Percentiles rank a stretch among this genome's conserved stretches.
Conservation (phyloP, 768 basidiomycete genomes). For the Infundibulicybe gibba region DNA sequence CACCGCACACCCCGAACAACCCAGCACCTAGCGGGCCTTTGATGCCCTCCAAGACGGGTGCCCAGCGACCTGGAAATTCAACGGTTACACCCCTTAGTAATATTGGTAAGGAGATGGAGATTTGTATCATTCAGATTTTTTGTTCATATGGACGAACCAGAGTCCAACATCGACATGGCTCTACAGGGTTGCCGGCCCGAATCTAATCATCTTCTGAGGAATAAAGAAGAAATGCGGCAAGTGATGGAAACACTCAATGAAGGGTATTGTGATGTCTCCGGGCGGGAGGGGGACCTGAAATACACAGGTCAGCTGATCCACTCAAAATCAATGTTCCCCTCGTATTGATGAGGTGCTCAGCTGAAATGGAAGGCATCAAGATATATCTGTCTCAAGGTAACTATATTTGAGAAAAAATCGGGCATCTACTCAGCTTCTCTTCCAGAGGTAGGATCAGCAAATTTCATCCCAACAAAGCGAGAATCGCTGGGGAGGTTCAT, state of each 20-base stretch:
- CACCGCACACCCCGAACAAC: no score
- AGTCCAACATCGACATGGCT: conserved; percentile 67
- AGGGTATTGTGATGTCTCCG: conserved; percentile 80
- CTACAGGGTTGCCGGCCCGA: conserved; percentile 72
- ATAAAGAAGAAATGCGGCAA: conserved; percentile 63
- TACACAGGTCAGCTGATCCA: conserved; percentile 45
- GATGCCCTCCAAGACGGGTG: no score
- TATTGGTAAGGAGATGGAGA: conserved; percentile 30
- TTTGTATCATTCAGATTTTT: neutral
- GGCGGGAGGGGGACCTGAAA: conserved; percentile 55
- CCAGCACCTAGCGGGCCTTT: no score
- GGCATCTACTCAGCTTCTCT: conserved; percentile 1
- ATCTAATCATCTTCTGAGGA: conserved; percentile 54
- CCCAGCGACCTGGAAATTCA: conserved; percentile 4
- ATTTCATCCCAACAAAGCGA: conserved; percentile 50
- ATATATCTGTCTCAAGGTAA: conserved; percentile 63
- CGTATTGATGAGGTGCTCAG: conserved; percentile 25
- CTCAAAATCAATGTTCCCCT: neutral
- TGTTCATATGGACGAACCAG: conserved; percentile 23
- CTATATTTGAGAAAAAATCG: neutral
- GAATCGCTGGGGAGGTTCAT: conserved; percentile 70
- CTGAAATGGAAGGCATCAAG: conserved; percentile 57
- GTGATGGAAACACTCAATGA: conserved; percentile 77
- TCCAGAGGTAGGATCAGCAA: conserved; percentile 54
- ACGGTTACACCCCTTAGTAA: conserved; percentile 35